A percentile compares a stretch with the other conserved stretches of the same genome.
phyloP scores from a whole-genome alignment of 352 stramenopile genomes.

The Nannochloropsis limnetica region DNA sequence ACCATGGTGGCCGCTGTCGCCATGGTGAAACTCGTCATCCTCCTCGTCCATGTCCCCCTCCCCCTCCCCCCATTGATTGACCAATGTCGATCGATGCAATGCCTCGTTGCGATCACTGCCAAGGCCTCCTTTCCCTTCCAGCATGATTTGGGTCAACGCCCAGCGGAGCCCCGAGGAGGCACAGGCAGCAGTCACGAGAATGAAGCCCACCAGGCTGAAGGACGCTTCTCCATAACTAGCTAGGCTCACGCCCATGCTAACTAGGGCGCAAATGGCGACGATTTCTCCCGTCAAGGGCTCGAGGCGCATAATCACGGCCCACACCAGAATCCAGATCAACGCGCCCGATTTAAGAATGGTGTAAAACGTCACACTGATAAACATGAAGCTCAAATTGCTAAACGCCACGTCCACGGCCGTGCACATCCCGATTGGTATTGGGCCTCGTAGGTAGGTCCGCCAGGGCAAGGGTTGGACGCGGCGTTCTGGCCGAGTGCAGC shows the following conservation, averaged over 20 bases:
- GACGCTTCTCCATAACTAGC: conserved; percentile 45
- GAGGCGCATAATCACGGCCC: conserved; percentile 49
- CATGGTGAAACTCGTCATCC: no score
- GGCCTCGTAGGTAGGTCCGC: conserved; percentile 35
- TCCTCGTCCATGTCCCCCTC: neutral
- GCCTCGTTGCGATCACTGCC: neutral
- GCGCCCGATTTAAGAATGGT: conserved; percentile 48
- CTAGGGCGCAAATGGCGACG: conserved; percentile 38
- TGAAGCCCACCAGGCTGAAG: conserved; percentile 46
- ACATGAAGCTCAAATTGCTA: conserved; percentile 47
- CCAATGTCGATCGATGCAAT: neutral
- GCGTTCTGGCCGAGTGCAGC: conserved; percentile 7
- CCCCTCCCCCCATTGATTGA: neutral
- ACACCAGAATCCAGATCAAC: conserved; percentile 46
- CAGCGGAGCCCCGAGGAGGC: neutral
- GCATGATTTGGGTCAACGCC: neutral
- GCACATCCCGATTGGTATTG: conserved; percentile 44
- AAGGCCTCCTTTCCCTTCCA: neutral
- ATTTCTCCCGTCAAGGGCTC: conserved; percentile 40
- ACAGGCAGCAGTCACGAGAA: conserved; percentile 38
- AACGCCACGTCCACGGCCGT: conserved; percentile 46
- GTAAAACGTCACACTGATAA: conserved; percentile 50
- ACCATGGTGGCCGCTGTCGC: no score
- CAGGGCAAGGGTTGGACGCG: conserved; percentile 38
- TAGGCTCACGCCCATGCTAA: conserved; percentile 43